Conservation (phyloP, 306 rosid species). For the Cucurbita maxima region DNA sequence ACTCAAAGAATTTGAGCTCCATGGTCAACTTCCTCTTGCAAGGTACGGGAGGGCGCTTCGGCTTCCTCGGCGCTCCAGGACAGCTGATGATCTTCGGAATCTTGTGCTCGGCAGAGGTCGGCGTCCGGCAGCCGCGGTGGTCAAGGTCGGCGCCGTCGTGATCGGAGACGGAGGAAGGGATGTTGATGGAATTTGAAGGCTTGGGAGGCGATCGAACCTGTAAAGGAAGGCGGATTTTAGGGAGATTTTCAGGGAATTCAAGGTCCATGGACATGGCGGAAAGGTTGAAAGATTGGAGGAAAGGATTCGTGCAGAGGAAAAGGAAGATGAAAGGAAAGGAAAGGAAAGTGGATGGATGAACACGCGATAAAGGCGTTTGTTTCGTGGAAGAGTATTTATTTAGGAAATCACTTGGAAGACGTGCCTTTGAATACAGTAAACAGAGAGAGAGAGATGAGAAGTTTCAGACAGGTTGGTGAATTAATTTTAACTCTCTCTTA, state of each 20-base stretch:
- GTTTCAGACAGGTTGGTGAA: background rate
- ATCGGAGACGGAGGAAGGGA: background rate
- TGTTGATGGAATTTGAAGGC: background rate
- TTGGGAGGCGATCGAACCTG: slow-evolving; percentile 9
- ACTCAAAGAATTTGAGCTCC: slow-evolving; percentile 36
- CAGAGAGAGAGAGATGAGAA: background rate
- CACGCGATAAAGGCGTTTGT: background rate
- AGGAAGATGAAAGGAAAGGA: background rate
- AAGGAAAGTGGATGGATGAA: background rate
- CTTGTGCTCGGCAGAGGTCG: slow-evolving; percentile 23
- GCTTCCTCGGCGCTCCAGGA: slow-evolving; percentile 44
- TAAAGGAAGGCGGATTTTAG: slow-evolving; percentile 9
- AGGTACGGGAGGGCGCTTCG: slow-evolving; percentile 10
- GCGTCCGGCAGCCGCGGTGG: slow-evolving; percentile 21
- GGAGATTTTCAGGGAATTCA: slow-evolving; percentile 24
- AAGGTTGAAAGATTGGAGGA: background rate
- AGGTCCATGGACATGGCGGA: slow-evolving; percentile 35
- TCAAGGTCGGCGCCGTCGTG: background rate
- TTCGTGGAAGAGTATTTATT: background rate
- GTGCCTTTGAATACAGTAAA: background rate
- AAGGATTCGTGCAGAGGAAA: background rate
- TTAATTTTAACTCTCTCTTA: background rate
- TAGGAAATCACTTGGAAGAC: slow-evolving; percentile 4
- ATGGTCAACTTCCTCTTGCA: slow-evolving; percentile 32
- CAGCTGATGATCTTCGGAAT: slow-evolving; percentile 28